Percentiles rank a stretch among this genome's conserved stretches.
phyloP scores from a whole-genome alignment of 495 filamentous ascomycete species.

The Aspergillus sclerotiicarbonarius region DNA sequence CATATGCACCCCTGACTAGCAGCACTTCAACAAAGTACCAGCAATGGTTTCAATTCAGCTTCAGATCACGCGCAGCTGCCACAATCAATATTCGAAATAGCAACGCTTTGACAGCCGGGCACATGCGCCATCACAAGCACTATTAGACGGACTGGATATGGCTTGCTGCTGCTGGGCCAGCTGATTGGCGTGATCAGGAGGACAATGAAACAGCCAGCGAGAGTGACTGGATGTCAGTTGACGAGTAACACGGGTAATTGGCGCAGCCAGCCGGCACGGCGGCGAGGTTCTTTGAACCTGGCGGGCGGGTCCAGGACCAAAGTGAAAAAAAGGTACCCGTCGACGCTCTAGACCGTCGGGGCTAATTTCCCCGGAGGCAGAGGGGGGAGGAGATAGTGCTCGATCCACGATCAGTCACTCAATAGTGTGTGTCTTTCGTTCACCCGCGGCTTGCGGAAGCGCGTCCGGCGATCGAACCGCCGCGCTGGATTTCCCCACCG shows the following conservation, averaged over 20 bases:
- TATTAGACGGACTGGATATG: too few relatives aligned
- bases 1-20: background rate
- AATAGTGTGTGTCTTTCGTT: background rate
- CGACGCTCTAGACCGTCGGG: conserved; percentile 1
- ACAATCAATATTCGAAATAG: too few relatives aligned
- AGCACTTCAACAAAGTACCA: background rate
- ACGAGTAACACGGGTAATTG: too few relatives aligned
- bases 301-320: background rate
- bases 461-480: conserved; percentile 18
- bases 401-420: background rate
- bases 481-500: conserved; percentile 12
- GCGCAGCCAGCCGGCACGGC: too few relatives aligned
- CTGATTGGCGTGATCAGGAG: too few relatives aligned
- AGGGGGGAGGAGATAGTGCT: background rate
- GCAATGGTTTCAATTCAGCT: background rate
- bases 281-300: background rate
- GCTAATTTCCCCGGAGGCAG: conserved; percentile 1
- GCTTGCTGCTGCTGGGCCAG: too few relatives aligned
- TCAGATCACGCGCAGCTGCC: background rate
- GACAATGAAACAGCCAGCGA: too few relatives aligned
- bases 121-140: too few relatives aligned
- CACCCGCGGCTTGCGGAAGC: background rate
- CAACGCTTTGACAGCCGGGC: too few relatives aligned
- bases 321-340: too few relatives aligned
- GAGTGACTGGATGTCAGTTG: too few relatives aligned